Evolutionary conservation across 805 yeast genomes (phyloP).

Genomic region (Candida nemodendra): DNA sequence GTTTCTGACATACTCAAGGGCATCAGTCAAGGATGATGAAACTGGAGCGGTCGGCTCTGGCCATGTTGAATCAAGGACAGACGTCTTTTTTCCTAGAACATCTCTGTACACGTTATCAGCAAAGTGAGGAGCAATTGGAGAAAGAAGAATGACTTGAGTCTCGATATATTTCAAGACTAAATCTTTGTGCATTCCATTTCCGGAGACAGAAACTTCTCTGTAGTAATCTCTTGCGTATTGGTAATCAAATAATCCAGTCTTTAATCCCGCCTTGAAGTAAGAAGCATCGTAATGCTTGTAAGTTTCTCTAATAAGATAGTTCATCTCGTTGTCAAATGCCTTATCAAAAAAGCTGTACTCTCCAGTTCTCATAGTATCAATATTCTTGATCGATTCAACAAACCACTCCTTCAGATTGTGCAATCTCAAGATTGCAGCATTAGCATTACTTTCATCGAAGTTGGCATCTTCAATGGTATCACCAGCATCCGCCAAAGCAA

Average conservation of each 20-base stretch:
- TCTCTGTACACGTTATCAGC: conserved; percentile 89
- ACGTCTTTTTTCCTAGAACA: conserved; percentile 58
- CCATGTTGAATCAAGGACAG: conserved; percentile 73
- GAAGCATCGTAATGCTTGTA: conserved; percentile 68
- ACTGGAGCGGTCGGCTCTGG: conserved; percentile 74
- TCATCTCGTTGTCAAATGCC: conserved; percentile 94
- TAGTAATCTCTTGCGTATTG: conserved; percentile 95
- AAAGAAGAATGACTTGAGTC: conserved; percentile 75
- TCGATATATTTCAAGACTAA: conserved; percentile 81
- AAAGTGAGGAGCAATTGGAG: conserved; percentile 96
- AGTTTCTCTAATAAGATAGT: conserved; percentile 71
- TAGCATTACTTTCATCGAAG: conserved; percentile 94
- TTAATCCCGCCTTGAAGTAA: conserved; percentile 84
- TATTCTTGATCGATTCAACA: conserved; percentile 63
- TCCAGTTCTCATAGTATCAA: conserved; percentile 56
- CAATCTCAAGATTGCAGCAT: conserved; percentile 94
- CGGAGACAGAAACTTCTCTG: conserved; percentile 69
- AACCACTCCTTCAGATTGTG: conserved; percentile 94
- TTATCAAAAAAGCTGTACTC: conserved; percentile 69
- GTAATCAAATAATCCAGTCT: conserved; percentile 88
- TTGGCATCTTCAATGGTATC: conserved; percentile 97
- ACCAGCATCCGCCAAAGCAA: conserved; percentile 98
- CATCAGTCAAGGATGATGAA: conserved; percentile 57
- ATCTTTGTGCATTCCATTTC: conserved; percentile 74
- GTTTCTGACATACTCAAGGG: conserved; percentile 76